Conservation (phyloP, 768 basidiomycete genomes). For the Paxillus ammoniavirescens region DNA sequence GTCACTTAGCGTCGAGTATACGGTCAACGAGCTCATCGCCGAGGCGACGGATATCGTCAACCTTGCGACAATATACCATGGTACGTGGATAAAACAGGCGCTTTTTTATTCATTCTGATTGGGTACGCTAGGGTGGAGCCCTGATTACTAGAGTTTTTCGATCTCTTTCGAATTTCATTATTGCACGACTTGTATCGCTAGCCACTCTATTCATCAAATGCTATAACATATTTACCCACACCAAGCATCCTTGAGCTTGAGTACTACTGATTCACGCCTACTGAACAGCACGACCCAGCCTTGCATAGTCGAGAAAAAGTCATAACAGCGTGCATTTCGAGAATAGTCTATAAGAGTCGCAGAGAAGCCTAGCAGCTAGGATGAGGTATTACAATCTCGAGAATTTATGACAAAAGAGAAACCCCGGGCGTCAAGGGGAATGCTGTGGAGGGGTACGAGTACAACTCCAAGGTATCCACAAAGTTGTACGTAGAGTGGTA, state of each 20-base stretch:
- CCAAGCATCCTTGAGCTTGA: too few relatives aligned
- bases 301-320: neutral
- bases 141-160: slow-evolving; percentile 30
- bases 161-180: neutral
- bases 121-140: slow-evolving; percentile 40
- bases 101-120: slow-evolving; percentile 4
- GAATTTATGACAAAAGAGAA: slow-evolving; percentile 22
- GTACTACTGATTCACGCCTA: too few relatives aligned
- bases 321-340: slow-evolving; percentile 15
- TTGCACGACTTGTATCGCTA: slow-evolving; percentile 1
- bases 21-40: slow-evolving; percentile 89
- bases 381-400: slow-evolving; percentile 31
- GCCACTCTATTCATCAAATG: neutral
- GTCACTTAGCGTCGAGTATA: slow-evolving; percentile 85
- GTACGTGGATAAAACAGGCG: slow-evolving; percentile 39
- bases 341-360: slow-evolving; percentile 24
- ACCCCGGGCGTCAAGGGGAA: neutral
- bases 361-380: slow-evolving; percentile 15
- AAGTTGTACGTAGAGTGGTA: slow-evolving; percentile 3
- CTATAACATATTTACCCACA: too few relatives aligned
- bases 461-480: slow-evolving; percentile 14
- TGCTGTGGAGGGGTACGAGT: slow-evolving; percentile 8
- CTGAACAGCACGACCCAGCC: too few relatives aligned
- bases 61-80: slow-evolving; percentile 74
- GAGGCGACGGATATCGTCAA: slow-evolving; percentile 79